Base-by-base conservation (phyloP, 1,284 basidiomycete species). In the Amylostereum chailletii region DNA sequence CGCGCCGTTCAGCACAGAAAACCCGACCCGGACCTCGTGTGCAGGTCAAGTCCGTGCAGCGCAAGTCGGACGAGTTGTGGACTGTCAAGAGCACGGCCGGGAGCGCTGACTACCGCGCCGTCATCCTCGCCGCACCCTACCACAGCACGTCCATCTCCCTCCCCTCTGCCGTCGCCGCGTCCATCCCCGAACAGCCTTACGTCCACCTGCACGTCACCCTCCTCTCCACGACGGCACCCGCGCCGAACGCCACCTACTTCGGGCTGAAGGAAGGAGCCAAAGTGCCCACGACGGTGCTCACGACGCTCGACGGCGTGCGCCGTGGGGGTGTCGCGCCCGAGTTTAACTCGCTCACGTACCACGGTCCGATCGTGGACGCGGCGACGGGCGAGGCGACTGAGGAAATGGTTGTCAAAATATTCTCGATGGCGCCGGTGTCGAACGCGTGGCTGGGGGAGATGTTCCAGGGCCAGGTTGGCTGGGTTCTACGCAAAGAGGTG, bases 261-360 rank as follows among this genome's bases (percentile, higher is more conserved):
- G 76, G 75, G 32, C 68, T 84, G 26, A 59, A 72, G 4, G 54
- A 69, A 0, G 65, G 64, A 7, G 62, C 71, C 1, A 62, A 62
- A 31, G 69, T 86, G 3, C 89, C 94, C 0, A 70, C 65, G 19
- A 80, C 79, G 52, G 73, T 96, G 51, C 68, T 97, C 47, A 94
- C 93, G 3, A 86, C 86, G 0, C 73, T 75, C 50, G 74, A 82
- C 32, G 76, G 78, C 34, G 72, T 65, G 32, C 71, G 74, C 34
- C 66, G 66, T 7, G 75, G 75, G 5, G 71, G 72, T 1, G 67
- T 70, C 7, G 75, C 75, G 47, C 89, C 92, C 1, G 81, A 87
- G 50, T 96, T 98, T 69, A 93, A 93, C 60, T 91, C 88, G 1
- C 66, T 98, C 45, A 83, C 83, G n/a, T 97, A 96, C 67, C 85